Base-by-base conservation (phyloP, 345 rosid species). In the Corymbia maculata region DNA sequence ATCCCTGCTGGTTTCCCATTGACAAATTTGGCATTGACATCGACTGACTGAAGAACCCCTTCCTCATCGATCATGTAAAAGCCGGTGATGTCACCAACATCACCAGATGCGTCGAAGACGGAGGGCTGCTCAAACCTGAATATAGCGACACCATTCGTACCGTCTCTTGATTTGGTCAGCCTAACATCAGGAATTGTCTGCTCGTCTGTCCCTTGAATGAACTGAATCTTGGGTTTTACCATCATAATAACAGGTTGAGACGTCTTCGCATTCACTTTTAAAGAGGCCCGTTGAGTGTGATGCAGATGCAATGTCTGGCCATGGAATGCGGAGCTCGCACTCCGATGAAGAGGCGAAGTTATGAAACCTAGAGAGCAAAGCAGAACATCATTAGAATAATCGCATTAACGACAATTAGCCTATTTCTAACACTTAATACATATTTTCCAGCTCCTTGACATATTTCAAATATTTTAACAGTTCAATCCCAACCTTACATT, bases 61-160 rank as follows among this genome's bases (percentile, higher is more conserved):
- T 98, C 98, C 92, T 98, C 98, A 49, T 98, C 99, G 26, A 97
- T 96, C 99, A 98, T 96, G 95, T 93, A 98, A 88, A 98, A 94
- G 6, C 99, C 99, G 1, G 99, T 98, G 86, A 98, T 98, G 59
- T 96, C 99, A 22, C 98, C 99, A 9, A 98, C 94, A 84, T 98
- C 99, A 8, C 96, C 93, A 0, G 98, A 95, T 0, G 99, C 91
- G 88, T 97, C 99, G 44, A 97, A 97, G 45, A 97, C 99, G 1
- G 99, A 96, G 3, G 98, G 99, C 89, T 98, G 95, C 2, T 94
- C 97, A 79, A 98, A 98, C 86, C 64, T 92, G 90, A 96, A 98
- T 85, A 93, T 92, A 21, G 99, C 99, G 89, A 96, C 59, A 12
- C 99, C 99, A 91, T 96, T 98, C 4, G 94, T 89, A 47, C 99